Base-by-base conservation (phyloP, 345 rosid species). In the Isatis tinctoria region DNA sequence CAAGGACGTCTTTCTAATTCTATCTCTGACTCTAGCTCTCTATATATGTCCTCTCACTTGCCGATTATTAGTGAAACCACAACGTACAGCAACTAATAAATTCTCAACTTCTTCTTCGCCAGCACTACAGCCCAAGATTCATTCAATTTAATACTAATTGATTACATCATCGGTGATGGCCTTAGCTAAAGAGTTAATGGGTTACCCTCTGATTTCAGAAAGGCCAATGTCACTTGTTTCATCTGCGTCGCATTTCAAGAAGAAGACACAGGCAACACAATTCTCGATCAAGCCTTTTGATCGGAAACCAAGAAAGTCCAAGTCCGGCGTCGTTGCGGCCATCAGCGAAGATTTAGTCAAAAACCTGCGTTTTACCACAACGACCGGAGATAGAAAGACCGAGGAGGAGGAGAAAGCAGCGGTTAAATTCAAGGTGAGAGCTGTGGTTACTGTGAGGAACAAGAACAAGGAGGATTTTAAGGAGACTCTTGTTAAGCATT, bases 401-500 rank as follows among this genome's bases (percentile, higher is more conserved):
- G 78, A 67, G 17, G 65, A 67, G 24, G 74, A 81, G 5, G 91
- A 82, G 74, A 62, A 52, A 40, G 62, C 26, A 44, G 69, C 83
- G 1, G 90, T 72, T 37, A 81, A 75, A 69, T 83, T 94, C 62
- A 91, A 85, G 85, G 93, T 85, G 36, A 89, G 90, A 72, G 96
- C 90, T 39, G 85, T 85, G 10, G 79, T 88, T 14, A 87, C 94
- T 2, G 91, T 94, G 47, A 88, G 87, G 77, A 90, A 85, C 75
- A 94, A 86, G 78, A 78, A 77, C 77, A 94, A 89, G 74, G 96
- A 88, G 77, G 96, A 91, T 65, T 78, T 91, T 0, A 87, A 87
- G 56, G 93, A 87, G 74, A 86, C 86, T 35, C 12, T 94, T 20
- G 84, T 83, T n/a, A 91, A 86, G 53, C 93, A 84, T 18, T 75